Base-by-base conservation (phyloP, 225 moss, liverwort and hornwort genomes). In the Sphagnum contortum region DNA sequence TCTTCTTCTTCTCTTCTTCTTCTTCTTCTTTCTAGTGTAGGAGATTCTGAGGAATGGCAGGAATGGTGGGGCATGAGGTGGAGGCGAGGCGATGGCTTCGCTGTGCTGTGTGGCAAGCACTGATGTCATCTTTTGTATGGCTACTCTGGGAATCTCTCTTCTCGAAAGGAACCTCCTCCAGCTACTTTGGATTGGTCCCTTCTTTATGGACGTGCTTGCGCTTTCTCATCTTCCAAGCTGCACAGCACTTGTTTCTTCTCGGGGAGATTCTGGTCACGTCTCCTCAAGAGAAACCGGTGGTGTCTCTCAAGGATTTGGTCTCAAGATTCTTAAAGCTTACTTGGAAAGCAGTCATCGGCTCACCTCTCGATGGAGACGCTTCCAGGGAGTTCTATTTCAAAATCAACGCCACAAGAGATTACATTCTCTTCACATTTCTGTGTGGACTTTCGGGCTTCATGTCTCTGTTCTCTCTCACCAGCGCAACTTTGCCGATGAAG, bases 71-170 rank as follows among this genome's bases (percentile, higher is more conserved):
- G 68, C 80, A 80, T 56, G 93, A 88, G 48, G 82, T 93, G 8
- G 89, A 90, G 54, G 84, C 83, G 55, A 90, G 85, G 77, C 79
- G 93, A 13, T 93, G 93, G 90, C 72, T 86, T 12, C 80, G 85
- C 45, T 88, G 86, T 73, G 83, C 69, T 47, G 71, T 90, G 50
- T 88, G 88, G 87, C 93, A 90, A 69, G 78, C 78, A 44, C 77
- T 74, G 11, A 79, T 82, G 12, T 78, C 86, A 3, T 61, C 76
- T 14, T 54, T 64, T 2, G 47, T 86, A 11, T 93, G 83, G 90
- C 13, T 88, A 9, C 9, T 82, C 3, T 84, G 82, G 90, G 86
- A 88, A 69, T 62, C 70, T 29, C 47, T 79, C 6, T 73, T 88
- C 14, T 72, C 76, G 4, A 44, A 48, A 12, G 73, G 69, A 49